Conservation (phyloP, 2,329 filamentous ascomycete genomes). For the Shiraia bambusicola region DNA sequence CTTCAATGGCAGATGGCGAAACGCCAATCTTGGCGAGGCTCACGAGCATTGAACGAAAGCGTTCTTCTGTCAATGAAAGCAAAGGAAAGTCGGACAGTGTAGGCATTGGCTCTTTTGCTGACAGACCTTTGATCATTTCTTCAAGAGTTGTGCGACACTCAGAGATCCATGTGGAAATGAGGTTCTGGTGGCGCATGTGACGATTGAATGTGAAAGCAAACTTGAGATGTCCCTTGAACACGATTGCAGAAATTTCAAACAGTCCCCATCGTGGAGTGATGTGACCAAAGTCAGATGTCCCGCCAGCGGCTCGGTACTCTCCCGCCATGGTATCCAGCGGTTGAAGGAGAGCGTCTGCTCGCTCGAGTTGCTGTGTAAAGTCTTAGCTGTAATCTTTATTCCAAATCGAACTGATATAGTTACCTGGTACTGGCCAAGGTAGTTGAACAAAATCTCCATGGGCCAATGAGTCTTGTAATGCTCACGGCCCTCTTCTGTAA, state of each 20-base stretch:
- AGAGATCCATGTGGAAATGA: slow-evolving; percentile 48
- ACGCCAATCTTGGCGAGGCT: slow-evolving; percentile 45
- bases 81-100: slow-evolving; percentile 51
- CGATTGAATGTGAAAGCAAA: slow-evolving; percentile 56
- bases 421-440: slow-evolving; percentile 55
- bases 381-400: slow-evolving; percentile 23
- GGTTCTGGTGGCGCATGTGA: slow-evolving; percentile 49
- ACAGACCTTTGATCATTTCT: slow-evolving; percentile 30
- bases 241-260: slow-evolving; percentile 56
- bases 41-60: slow-evolving; percentile 44
- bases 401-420: slow-evolving; percentile 7
- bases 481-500: slow-evolving; percentile 32
- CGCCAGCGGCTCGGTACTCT: slow-evolving; percentile 49
- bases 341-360: slow-evolving; percentile 48
- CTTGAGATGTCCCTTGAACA: slow-evolving; percentile 49
- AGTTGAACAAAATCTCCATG: slow-evolving; percentile 62
- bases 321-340: slow-evolving; percentile 50
- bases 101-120: slow-evolving; percentile 28
- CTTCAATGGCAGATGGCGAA: slow-evolving; percentile 43
- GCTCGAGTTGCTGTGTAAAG: slow-evolving; percentile 47
- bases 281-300: slow-evolving; percentile 49
- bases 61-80: slow-evolving; percentile 47
- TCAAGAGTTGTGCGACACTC: slow-evolving; percentile 41
- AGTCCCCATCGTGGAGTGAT: slow-evolving; percentile 51
- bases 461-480: slow-evolving; percentile 44